Evolutionary conservation across 2,329 filamentous ascomycete species (phyloP).

Genomic region (Venturia oleaginea): DNA sequence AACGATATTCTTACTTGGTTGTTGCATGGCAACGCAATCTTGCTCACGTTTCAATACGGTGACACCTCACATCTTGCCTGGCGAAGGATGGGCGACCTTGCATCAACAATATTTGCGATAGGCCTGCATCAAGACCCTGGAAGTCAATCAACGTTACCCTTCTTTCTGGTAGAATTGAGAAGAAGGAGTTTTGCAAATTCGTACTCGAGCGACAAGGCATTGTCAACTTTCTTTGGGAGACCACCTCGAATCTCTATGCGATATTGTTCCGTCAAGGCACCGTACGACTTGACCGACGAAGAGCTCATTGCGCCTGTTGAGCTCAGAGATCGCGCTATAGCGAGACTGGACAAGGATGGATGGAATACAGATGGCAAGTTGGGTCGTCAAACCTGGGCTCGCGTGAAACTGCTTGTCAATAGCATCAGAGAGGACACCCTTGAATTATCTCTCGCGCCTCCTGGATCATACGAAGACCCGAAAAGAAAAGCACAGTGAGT

Average conservation of each 20-base stretch:
- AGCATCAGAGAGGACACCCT: slow-evolving; percentile 50
- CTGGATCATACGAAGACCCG: slow-evolving; percentile 1
- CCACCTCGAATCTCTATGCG: slow-evolving; percentile 45
- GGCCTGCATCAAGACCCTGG: slow-evolving; percentile 29
- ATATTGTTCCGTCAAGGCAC: slow-evolving; percentile 45
- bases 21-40: slow-evolving; percentile 5
- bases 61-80: slow-evolving; percentile 20
- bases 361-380: slow-evolving; percentile 43
- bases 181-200: slow-evolving; percentile 25
- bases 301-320: slow-evolving; percentile 38
- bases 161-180: slow-evolving; percentile 28
- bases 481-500: slow-evolving; percentile 4
- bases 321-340: slow-evolving; percentile 31
- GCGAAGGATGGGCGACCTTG: slow-evolving; percentile 25
- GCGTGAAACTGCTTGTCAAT: slow-evolving; percentile 41
- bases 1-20: slow-evolving; percentile 11
- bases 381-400: slow-evolving; percentile 35
- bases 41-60: slow-evolving; percentile 10
- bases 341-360: slow-evolving; percentile 38
- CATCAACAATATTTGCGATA: slow-evolving; percentile 25
- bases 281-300: slow-evolving; percentile 45
- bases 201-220: slow-evolving; percentile 39
- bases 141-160: slow-evolving; percentile 25
- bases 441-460: slow-evolving; percentile 44
- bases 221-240: slow-evolving; percentile 44